phyloP scores from a whole-genome alignment of 768 basidiomycete genomes.

The Boletellus ananiceps region DNA sequence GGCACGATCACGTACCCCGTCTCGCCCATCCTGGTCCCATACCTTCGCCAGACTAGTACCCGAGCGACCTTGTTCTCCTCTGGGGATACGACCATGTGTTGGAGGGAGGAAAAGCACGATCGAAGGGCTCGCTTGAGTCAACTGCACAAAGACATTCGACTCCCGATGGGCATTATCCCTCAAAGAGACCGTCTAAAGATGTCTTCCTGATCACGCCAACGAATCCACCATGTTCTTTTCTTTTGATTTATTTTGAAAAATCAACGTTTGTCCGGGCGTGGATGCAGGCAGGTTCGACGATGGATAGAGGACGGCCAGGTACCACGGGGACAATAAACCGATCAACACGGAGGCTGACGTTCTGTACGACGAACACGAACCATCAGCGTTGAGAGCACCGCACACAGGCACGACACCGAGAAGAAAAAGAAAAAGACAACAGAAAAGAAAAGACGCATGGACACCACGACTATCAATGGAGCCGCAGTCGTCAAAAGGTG shows the following conservation, averaged over 20 bases:
- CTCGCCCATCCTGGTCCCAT: not conserved
- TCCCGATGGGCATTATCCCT: not conserved
- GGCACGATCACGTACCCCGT: conserved; percentile 4
- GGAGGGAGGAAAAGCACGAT: not conserved
- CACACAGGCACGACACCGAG: too few relatives aligned
- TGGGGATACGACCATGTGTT: conserved; percentile 3
- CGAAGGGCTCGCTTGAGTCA: not conserved
- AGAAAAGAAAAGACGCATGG: conserved; percentile 17
- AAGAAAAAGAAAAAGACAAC: not conserved
- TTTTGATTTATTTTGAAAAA: too few relatives aligned
- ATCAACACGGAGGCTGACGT: not conserved
- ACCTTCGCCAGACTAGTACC: not conserved
- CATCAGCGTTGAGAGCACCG: not conserved
- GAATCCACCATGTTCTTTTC: not conserved
- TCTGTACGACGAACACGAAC: conserved; percentile 7
- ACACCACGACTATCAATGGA: conserved; percentile 54
- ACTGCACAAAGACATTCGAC: not conserved
- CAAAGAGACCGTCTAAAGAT: not conserved
- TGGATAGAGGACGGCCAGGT: not conserved
- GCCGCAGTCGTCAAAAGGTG: conserved; percentile 69
- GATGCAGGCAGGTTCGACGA: not conserved
- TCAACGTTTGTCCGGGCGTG: not conserved
- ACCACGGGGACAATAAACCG: not conserved
- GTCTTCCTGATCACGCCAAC: not conserved
- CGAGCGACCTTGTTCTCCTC: not conserved